Conservation (phyloP, 331 rosid genomes). For the Quercus lobata region DNA sequence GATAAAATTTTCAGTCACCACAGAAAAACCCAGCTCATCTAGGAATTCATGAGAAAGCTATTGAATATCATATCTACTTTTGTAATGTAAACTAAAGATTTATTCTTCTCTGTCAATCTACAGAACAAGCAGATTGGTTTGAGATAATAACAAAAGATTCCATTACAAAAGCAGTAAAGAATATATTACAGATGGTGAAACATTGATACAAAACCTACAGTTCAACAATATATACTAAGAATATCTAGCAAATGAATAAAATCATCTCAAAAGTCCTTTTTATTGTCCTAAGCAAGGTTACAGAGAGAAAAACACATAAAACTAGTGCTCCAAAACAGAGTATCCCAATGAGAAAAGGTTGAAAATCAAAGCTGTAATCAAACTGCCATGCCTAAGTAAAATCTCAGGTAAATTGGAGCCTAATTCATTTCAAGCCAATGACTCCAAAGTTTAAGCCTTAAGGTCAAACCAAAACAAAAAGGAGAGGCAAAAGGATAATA, state of each 20-base stretch:
- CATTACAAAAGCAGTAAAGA: not conserved
- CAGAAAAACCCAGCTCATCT: constrained; percentile 11
- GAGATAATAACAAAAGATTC: not conserved
- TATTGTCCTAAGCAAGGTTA: constrained; percentile 11
- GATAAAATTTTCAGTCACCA: not conserved
- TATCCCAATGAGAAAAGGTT: constrained; percentile 14
- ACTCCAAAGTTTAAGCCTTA: not conserved
- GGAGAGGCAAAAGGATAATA: not conserved
- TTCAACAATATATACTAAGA: not conserved
- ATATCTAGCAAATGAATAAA: not conserved
- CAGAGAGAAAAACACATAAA: constrained; percentile 3
- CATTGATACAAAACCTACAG: not conserved
- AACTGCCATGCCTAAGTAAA: constrained; percentile 12
- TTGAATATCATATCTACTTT: not conserved
- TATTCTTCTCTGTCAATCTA: not conserved
- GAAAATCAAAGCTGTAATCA: constrained; percentile 14
- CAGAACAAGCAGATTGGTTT: not conserved
- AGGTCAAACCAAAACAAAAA: not conserved
- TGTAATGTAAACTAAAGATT: too few species aligned
- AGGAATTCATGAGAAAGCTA: constrained; percentile 6
- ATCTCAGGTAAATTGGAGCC: not conserved
- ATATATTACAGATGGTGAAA: not conserved
- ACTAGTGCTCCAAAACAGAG: constrained; percentile 16
- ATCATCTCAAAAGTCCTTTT: not conserved
- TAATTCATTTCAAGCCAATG: constrained; percentile 1